These are phyloP conservation scores for Escallonia herrerae DNA, from an alignment of 129 eudicot species.

Conservation along the genomic window DNA sequence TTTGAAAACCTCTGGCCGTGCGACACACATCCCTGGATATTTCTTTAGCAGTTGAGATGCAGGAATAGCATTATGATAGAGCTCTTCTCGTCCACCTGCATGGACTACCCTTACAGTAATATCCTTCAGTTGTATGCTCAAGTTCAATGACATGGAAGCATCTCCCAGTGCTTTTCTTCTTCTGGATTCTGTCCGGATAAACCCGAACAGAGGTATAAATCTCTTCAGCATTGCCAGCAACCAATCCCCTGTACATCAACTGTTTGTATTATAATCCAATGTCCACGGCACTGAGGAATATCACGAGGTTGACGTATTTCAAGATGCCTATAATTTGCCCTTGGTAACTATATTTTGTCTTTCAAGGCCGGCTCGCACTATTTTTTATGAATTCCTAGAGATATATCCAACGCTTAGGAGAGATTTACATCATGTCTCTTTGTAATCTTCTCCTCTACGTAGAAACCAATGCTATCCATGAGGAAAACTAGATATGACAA, in stretches of 20 bases:
- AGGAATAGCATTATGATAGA: slow-evolving; percentile 32
- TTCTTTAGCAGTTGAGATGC: slow-evolving; percentile 40
- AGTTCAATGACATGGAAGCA: slow-evolving; percentile 15
- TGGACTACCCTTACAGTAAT: slow-evolving; percentile 51
- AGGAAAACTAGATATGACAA: not conserved
- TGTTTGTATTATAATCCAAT: slow-evolving; percentile 15
- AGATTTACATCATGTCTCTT: not conserved
- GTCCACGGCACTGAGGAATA: not conserved
- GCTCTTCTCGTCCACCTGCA: slow-evolving; percentile 63
- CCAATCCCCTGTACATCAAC: slow-evolving; percentile 3
- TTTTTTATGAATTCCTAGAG: slow-evolving; percentile 9
- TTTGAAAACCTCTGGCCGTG: slow-evolving; percentile 55
- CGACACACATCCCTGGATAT: slow-evolving; percentile 60
- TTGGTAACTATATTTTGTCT: slow-evolving; percentile 9
- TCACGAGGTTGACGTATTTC: slow-evolving; percentile 6
- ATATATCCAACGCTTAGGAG: slow-evolving; percentile 30
- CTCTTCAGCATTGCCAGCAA: slow-evolving; percentile 36
- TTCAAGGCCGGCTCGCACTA: slow-evolving; percentile 26
- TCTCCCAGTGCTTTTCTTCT: slow-evolving; percentile 18
- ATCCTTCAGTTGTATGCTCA: slow-evolving; percentile 31
- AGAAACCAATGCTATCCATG: slow-evolving; percentile 17
- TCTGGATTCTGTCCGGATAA: slow-evolving; percentile 16
- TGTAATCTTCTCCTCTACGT: slow-evolving; percentile 11
- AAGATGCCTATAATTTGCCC: slow-evolving; percentile 10
- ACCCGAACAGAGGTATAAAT: slow-evolving; percentile 33